These are phyloP conservation scores for Ophiosphaerella herpotricha DNA, from an alignment of 2,329 filamentous ascomycete genomes.

Conservation along the genomic window DNA sequence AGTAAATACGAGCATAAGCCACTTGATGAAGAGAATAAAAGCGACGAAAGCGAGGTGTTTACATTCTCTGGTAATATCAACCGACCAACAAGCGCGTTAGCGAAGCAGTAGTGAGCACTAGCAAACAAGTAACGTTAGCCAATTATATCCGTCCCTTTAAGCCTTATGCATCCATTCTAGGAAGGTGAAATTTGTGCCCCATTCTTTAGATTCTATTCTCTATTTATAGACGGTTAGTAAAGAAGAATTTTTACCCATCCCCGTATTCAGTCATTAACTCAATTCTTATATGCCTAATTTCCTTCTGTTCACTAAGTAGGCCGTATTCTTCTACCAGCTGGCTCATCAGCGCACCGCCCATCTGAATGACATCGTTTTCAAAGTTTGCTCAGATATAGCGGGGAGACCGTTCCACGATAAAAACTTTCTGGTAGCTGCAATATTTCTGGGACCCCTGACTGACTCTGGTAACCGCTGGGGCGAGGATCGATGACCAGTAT, in stretches of 20 bases:
- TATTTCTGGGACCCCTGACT: constrained; percentile 11
- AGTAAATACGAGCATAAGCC: no score
- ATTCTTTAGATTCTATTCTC: no score
- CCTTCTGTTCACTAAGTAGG: not conserved
- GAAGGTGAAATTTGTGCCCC: no score
- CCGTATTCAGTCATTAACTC: not conserved
- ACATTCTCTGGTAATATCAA: no score
- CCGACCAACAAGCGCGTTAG: no score
- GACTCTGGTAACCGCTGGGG: constrained; percentile 6
- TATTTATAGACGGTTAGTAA: not conserved
- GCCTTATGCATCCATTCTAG: no score
- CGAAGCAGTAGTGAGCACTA: no score
- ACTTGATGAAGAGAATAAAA: no score
- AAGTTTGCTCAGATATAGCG: constrained; percentile 12
- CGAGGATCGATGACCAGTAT: constrained; percentile 4
- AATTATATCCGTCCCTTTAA: no score
- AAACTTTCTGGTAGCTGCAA: constrained; percentile 7
- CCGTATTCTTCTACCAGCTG: not conserved
- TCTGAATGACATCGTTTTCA: constrained; percentile 10
- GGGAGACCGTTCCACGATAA: not conserved
- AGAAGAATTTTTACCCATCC: not conserved
- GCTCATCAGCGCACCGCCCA: not conserved
- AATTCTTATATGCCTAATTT: not conserved
- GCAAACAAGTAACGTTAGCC: no score
- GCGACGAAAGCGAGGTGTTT: no score